phyloP scores from a whole-genome alignment of 805 yeast genomes.

The Wickerhamomyces mucosus region DNA sequence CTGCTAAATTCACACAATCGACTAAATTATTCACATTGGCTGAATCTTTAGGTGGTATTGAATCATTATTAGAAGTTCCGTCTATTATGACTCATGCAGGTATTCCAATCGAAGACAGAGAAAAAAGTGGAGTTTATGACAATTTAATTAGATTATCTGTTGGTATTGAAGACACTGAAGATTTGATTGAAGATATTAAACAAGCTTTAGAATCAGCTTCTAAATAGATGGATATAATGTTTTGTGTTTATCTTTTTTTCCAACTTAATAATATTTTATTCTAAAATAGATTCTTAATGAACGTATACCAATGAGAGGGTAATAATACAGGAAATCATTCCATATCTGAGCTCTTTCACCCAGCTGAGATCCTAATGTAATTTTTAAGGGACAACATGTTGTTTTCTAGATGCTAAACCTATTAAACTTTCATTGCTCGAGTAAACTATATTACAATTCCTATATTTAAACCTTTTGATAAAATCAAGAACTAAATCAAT shows the following conservation, averaged over 20 bases:
- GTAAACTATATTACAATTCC: no score
- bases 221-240: not conserved
- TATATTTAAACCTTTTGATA: no score
- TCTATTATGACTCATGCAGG: constrained; percentile 92
- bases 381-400: no score
- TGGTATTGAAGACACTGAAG: constrained; percentile 80
- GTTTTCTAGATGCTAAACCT: no score
- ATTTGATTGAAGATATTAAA: constrained; percentile 59
- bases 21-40: constrained; percentile 79
- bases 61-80: constrained; percentile 78
- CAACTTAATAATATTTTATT: no score
- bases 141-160: constrained; percentile 76
- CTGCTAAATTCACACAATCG: constrained; percentile 60
- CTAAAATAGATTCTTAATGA: no score
- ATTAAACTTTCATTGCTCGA: no score
- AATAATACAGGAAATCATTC: not conserved
- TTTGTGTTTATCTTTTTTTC: no score
- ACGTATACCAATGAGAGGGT: no score
- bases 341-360: no score
- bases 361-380: no score
- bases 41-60: constrained; percentile 87
- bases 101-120: constrained; percentile 70
- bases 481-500: no score
- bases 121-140: constrained; percentile 70
- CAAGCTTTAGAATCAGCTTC: constrained; percentile 43